Evolutionary conservation across 2,329 filamentous ascomycete species (phyloP), one percentile per base, ranked within the genome.

Genomic region (Aspergillus novoparasiticus): DNA sequence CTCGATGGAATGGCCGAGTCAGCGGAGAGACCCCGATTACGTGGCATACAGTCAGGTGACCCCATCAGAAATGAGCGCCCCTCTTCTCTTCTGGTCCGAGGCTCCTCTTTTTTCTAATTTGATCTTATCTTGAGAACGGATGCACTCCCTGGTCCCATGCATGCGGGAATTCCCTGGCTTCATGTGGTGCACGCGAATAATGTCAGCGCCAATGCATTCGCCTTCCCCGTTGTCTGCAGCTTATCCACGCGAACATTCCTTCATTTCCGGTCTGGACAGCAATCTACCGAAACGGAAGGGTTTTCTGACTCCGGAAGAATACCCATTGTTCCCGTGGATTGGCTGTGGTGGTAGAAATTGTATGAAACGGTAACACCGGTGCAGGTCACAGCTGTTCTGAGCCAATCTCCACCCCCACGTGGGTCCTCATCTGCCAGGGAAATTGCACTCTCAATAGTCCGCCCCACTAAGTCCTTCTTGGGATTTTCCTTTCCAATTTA

Each of bases 381-480:
- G 57, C 62, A 54, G 56, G 36, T 26, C 23, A 26, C 23, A 26
- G 23, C 23, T 28, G 48, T 62, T 59, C 41, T 59, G 30, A 56
- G 26, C 63, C 66, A 65, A 66, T 66, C 66, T 61, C 65, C 65
- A 66, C 61, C 66, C 64, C 66, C 66, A 68, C 66, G 65, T 68
- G 66, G 63, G 65, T 63, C 64, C 26, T 43, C 30, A 57, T 60
- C 59, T 55, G 62, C 62, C 63, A 63, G 60, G 64, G 60, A 67
- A 66, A 66, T 67, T 66, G 58, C 50, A 41, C 23, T 36, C 19
- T 34, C 21, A 12, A 43, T 30, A 32, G 23, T 14, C 16, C 19
- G 12, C 21, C 50, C 26, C 26, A 14, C 6, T 56, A 28, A 19
- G 34, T 54, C 36, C 23, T 23, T 19, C 32, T 26, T 23, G 21